Conservation (phyloP, 768 basidiomycete genomes). For the Vishniacozyma victoriae region DNA sequence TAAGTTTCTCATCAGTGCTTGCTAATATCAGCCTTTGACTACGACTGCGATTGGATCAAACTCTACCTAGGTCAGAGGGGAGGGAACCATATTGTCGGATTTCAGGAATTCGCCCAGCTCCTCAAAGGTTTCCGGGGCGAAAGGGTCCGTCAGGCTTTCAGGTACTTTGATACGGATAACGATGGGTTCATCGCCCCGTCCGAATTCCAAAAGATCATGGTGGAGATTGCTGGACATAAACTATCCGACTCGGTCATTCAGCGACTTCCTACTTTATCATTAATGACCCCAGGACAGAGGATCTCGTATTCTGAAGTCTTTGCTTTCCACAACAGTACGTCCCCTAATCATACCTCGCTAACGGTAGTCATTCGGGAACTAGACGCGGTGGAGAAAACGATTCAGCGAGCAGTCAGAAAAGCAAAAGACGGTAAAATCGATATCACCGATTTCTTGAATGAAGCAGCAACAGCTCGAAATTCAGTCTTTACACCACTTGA, state of each 20-base stretch:
- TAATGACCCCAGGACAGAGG: constrained; percentile 76
- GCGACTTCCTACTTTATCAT: constrained; percentile 82
- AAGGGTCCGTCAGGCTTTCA: constrained; percentile 91
- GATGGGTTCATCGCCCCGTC: constrained; percentile 91
- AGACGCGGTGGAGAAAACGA: constrained; percentile 92
- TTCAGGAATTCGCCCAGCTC: constrained; percentile 91
- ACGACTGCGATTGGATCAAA: constrained; percentile 95
- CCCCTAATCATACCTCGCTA: neutral
- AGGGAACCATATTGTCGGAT: constrained; percentile 83
- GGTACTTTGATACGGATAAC: constrained; percentile 77
- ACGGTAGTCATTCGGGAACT: constrained; percentile 55
- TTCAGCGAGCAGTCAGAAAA: constrained; percentile 81
- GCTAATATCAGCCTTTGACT: constrained; percentile 68
- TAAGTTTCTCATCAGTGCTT: constrained; percentile 7
- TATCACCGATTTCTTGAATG: constrained; percentile 87
- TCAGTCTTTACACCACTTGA: constrained; percentile 97
- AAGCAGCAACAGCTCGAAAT: constrained; percentile 83
- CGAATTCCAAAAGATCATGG: constrained; percentile 89
- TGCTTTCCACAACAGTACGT: constrained; percentile 91
- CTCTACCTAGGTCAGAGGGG: constrained; percentile 90
- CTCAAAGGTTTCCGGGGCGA: constrained; percentile 99
- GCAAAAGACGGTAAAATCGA: constrained; percentile 94
- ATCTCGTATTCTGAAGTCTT: constrained; percentile 95
- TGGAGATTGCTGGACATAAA: constrained; percentile 96
- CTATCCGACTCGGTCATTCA: constrained; percentile 89